Evolutionary conservation across 345 rosid genomes (phyloP), one percentile per base, ranked within the genome.

Genomic region (Citrus maxima): DNA sequence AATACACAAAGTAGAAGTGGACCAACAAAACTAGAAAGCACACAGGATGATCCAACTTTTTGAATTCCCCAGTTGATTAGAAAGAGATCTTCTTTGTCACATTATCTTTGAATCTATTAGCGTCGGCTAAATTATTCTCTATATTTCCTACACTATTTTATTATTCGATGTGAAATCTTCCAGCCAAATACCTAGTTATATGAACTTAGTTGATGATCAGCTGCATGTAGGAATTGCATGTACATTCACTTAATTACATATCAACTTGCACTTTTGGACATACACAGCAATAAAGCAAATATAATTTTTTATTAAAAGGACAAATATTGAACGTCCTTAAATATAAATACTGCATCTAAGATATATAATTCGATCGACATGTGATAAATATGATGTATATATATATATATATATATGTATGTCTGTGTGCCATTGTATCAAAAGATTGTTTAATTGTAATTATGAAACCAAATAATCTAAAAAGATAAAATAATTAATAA

Each of bases 31-130:
- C 13, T 46, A 46, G 49, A 75, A 72, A 82, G 68, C 70, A 71
- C 73, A 76, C 34, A 30, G 30, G 54, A 72, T 58, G 67, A 30
- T 78, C 76, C 24, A 67, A 77, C 76, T 82, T 68, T 75, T 55
- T 56, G 73, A 71, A 59, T 67, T 14, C 55, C 70, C 12, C 16
- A 13, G 14, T 46, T 46, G 27, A 63, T 24, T 58, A 68, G 73
- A 63, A 80, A 40, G 75, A 55, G 79, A 74, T 78, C 68, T 78
- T 69, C 79, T 72, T 79, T 82, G 83, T 85, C 87, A 62, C n/a
- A 32, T 51, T 81, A 68, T 81, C 74, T 63, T 77, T 67, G 76
- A 85, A 75, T 79, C 28, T 75, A 71, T 56, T 59, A 58, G 73
- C 61, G 10, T 35, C 51, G 7, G 40, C 70, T 77, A 77, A 42